Evolutionary conservation across 2,329 filamentous ascomycete genomes (phyloP).

Genomic region (Botrytis aclada): DNA sequence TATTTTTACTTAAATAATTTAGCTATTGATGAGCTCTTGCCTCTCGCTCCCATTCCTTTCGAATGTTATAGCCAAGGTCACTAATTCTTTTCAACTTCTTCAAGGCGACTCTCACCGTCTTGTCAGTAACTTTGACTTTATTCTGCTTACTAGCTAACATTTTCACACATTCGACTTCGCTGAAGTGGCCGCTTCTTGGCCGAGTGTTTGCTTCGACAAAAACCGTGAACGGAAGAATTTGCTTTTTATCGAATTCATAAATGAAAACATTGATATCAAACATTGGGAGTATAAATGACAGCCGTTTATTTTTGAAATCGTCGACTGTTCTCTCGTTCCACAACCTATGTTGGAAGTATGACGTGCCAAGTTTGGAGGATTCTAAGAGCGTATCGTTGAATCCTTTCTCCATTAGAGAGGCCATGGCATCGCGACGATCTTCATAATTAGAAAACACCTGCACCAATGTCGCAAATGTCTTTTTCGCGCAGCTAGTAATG

Average conservation of each 20-base stretch:
- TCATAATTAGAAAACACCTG: not conserved
- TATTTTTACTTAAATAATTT: not conserved
- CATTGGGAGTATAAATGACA: not conserved
- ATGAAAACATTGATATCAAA: not conserved
- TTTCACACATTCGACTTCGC: not conserved
- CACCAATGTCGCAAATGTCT: conserved; percentile 5
- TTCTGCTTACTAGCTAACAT: conserved; percentile 3
- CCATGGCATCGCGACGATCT: not conserved
- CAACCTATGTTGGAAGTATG: not conserved
- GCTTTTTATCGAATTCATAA: conserved; percentile 5
- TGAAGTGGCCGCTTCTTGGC: conserved; percentile 1
- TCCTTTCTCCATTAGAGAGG: not conserved
- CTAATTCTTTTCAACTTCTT: not conserved
- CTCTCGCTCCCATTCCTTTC: conserved; percentile 8
- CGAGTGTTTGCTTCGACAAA: not conserved
- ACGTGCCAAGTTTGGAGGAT: not conserved
- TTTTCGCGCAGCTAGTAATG: not conserved
- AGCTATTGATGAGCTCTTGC: conserved; percentile 9
- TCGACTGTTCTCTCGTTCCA: not conserved
- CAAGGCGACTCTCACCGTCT: not conserved
- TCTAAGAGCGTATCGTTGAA: not conserved
- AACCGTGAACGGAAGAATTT: not conserved
- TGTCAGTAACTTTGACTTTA: not conserved
- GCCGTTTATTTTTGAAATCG: not conserved
- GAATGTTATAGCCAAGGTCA: not conserved